Evolutionary conservation across 305 asterid genomes (phyloP).

Genomic region (Fraxinus albicans): DNA sequence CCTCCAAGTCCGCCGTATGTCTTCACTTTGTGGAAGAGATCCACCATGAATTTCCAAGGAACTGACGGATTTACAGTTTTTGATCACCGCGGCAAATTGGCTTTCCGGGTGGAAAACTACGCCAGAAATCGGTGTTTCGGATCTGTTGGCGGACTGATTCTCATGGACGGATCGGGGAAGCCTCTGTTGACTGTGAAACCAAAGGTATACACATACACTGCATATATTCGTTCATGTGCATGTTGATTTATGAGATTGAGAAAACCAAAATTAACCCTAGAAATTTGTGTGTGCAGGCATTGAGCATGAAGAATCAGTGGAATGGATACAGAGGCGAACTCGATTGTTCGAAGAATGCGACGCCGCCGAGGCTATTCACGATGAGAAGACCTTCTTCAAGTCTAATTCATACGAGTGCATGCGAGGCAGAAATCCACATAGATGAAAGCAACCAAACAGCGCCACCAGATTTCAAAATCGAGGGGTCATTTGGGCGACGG

Average conservation of each 20-base stretch:
- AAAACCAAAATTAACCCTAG: background rate
- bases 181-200: slow-evolving; percentile 37
- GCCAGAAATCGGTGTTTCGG: slow-evolving; percentile 26
- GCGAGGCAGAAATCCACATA: slow-evolving; percentile 34
- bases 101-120: slow-evolving; percentile 43
- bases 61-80: slow-evolving; percentile 47
- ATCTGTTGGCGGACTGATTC: slow-evolving; percentile 28
- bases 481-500: slow-evolving; percentile 37
- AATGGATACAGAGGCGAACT: slow-evolving; percentile 35
- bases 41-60: slow-evolving; percentile 46
- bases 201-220: slow-evolving; percentile 23
- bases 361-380: slow-evolving; percentile 19
- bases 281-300: background rate
- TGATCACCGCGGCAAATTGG: slow-evolving; percentile 29
- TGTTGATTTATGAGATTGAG: background rate
- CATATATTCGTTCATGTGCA: background rate
- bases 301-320: slow-evolving; percentile 39
- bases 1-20: background rate
- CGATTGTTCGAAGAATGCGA: background rate
- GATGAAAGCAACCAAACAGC: background rate
- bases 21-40: slow-evolving; percentile 46
- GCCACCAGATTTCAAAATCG: slow-evolving; percentile 21
- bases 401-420: slow-evolving; percentile 1
- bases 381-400: slow-evolving; percentile 36
- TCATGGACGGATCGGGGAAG: slow-evolving; percentile 44